phyloP scores from a whole-genome alignment of 495 filamentous ascomycete species.

The Chaetomidium leptoderma region DNA sequence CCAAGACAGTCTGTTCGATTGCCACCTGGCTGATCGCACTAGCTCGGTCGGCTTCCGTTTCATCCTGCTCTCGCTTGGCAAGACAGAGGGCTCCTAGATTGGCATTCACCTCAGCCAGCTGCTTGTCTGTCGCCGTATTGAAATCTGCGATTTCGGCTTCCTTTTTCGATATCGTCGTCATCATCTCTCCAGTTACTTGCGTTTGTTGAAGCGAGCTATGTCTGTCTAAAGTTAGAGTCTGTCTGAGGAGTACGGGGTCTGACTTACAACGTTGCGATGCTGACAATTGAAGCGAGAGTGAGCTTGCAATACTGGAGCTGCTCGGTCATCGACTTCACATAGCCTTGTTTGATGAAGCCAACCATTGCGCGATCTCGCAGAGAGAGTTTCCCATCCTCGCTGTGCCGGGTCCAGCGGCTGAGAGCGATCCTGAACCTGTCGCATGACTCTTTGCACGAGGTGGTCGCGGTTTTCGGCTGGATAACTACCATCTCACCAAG shows the following conservation, averaged over 20 bases:
- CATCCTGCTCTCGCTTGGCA: not conserved
- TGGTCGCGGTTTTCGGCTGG: slow-evolving; percentile 31
- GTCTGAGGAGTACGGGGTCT: not conserved
- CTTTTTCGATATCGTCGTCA: not conserved
- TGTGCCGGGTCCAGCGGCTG: slow-evolving; percentile 38
- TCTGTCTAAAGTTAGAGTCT: slow-evolving; percentile 2
- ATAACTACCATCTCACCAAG: slow-evolving; percentile 33
- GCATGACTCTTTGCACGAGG: slow-evolving; percentile 32
- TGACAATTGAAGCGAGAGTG: slow-evolving; percentile 31
- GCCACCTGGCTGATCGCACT: not conserved
- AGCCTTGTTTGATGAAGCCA: slow-evolving; percentile 35
- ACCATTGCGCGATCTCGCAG: slow-evolving; percentile 36
- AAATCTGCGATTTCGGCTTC: not conserved
- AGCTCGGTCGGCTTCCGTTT: not conserved
- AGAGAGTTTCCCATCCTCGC: slow-evolving; percentile 33
- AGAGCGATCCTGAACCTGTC: slow-evolving; percentile 35
- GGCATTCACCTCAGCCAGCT: not conserved
- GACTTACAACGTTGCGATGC: slow-evolving; percentile 35
- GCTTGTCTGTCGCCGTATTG: not conserved
- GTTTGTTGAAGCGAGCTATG: not conserved
- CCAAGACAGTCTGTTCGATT: not conserved
- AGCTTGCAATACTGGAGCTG: slow-evolving; percentile 36
- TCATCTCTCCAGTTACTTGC: not conserved
- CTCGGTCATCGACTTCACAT: slow-evolving; percentile 35
- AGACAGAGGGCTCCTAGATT: not conserved